Base-by-base conservation (phyloP, 192 early-diverging fungal species). In the Entomortierella lignicola region DNA sequence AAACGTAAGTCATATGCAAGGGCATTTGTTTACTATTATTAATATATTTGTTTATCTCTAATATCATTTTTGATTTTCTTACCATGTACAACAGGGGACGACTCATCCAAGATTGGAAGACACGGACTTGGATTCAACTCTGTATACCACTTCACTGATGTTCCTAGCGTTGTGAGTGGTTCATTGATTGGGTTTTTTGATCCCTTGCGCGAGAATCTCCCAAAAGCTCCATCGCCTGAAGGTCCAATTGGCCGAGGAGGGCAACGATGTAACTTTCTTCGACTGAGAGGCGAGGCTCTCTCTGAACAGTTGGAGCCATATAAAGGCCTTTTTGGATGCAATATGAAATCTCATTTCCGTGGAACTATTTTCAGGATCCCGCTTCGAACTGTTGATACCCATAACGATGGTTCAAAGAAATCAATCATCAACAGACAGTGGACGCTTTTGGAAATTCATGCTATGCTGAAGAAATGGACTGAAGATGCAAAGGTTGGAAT, bases 111-210 rank as follows among this genome's bases (percentile, higher is more conserved):
- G 50, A 79, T 82, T 21, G 81, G 81, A 13, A 67, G 63, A 4
- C 75, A 77, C 26, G 81, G 81, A 2, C 51, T 60, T 17, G 81
- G 81, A 1, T 82, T 82, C 47, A 67, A 79, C 37, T 56, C 37
- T 31, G 66, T 50, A 17, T 82, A 72, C 37, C 81, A 82, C 42
- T 34, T 79, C 26, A 80, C 75, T 2, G 81, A 82, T 44, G 60
- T 82, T 25, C 75, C 81, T 0, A 71, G 68, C 31, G 44, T 82
- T 44, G 55, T 80, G 23, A 80, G 77, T 18, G 68, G 68, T 17
- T 41, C 42, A 12, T 34, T 66, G 48, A 61, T 79, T 27, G 69
- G 42, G 2, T 66, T 80, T 30, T 82, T 82, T n/a, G 74, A 82
- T 31, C 75, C 75, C 0, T 18, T 55, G 8, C 10, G 17, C 17